These are phyloP conservation scores for Daldinia sp. DNA, from an alignment of 2,329 filamentous ascomycete species.

Conservation along the genomic window DNA sequence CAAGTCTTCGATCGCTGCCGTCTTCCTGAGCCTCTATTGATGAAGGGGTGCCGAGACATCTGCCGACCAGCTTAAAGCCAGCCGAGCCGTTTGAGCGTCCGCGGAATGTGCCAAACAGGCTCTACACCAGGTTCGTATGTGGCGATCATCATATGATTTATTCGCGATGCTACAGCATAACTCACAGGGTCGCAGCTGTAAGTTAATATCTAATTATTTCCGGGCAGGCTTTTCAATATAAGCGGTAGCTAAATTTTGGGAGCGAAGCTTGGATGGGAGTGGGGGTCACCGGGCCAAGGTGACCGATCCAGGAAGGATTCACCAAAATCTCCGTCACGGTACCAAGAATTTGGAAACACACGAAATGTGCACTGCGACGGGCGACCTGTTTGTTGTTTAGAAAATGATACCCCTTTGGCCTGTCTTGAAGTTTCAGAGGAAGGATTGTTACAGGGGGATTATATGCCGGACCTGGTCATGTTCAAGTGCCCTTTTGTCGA, in stretches of 20 bases:
- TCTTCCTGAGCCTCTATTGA: slow-evolving; percentile 67
- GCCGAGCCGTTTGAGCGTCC: slow-evolving; percentile 27
- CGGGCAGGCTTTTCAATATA: slow-evolving; percentile 25
- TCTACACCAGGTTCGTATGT: slow-evolving; percentile 25
- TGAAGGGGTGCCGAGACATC: slow-evolving; percentile 29
- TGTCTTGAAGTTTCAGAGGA: slow-evolving; percentile 25
- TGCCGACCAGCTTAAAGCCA: slow-evolving; percentile 33
- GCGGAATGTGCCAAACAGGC: slow-evolving; percentile 25
- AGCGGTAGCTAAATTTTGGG: slow-evolving; percentile 33
- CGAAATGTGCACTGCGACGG: slow-evolving; percentile 16
- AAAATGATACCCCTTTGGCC: slow-evolving; percentile 41
- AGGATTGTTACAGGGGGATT: slow-evolving; percentile 32
- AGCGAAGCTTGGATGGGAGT: slow-evolving; percentile 41
- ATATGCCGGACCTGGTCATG: slow-evolving; percentile 35
- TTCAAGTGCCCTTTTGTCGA: slow-evolving; percentile 35
- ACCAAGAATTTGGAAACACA: slow-evolving; percentile 37
- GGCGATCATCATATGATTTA: slow-evolving; percentile 42
- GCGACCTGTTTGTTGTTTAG: slow-evolving; percentile 35
- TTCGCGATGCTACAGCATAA: slow-evolving; percentile 32
- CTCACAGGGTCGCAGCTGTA: slow-evolving; percentile 35
- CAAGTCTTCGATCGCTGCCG: slow-evolving; percentile 80
- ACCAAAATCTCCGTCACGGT: slow-evolving; percentile 32
- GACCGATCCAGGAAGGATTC: slow-evolving; percentile 42
- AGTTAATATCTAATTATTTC: slow-evolving; percentile 40
- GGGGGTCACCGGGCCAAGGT: slow-evolving; percentile 39